phyloP scores from a whole-genome alignment of 805 yeast genomes.

The Metschnikowia chrysomelidarum region DNA sequence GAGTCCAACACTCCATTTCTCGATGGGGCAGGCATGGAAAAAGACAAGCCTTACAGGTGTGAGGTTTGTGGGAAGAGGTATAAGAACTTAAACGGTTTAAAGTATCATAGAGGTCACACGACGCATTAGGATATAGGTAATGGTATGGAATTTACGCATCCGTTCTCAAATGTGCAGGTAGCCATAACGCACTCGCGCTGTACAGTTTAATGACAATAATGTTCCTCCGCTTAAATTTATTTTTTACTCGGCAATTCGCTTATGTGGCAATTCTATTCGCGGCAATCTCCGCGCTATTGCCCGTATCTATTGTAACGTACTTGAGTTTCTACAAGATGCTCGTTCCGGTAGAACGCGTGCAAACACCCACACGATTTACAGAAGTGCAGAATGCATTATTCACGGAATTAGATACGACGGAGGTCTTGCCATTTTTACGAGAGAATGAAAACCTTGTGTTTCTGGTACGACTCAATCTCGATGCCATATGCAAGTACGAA shows the following conservation, averaged over 20 bases:
- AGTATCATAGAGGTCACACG: slow-evolving; percentile 97
- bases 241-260: slow-evolving; percentile 17
- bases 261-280: slow-evolving; percentile 15
- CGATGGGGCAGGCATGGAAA: slow-evolving; percentile 92
- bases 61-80: slow-evolving; percentile 98
- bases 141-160: too few species aligned
- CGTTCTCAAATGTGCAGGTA: too few species aligned
- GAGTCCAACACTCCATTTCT: slow-evolving; percentile 84
- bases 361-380: slow-evolving; percentile 13
- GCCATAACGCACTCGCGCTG: too few species aligned
- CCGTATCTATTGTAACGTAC: slow-evolving; percentile 36
- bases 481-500: slow-evolving; percentile 25
- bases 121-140: too few species aligned
- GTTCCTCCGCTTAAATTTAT: slow-evolving; percentile 8
- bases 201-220: too few species aligned
- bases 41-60: slow-evolving; percentile 97
- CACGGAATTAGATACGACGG: slow-evolving; percentile 5
- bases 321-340: slow-evolving; percentile 32
- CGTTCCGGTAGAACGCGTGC: slow-evolving; percentile 27
- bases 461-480: slow-evolving; percentile 20
- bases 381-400: slow-evolving; percentile 2
- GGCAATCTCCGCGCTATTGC: slow-evolving; percentile 31
- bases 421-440: slow-evolving; percentile 11
- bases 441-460: slow-evolving; percentile 13
- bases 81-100: slow-evolving; percentile 92